A percentile compares a stretch with the other conserved stretches of the same genome.
phyloP scores from a whole-genome alignment of 495 filamentous ascomycete genomes.

The Glarea lozoyensis region DNA sequence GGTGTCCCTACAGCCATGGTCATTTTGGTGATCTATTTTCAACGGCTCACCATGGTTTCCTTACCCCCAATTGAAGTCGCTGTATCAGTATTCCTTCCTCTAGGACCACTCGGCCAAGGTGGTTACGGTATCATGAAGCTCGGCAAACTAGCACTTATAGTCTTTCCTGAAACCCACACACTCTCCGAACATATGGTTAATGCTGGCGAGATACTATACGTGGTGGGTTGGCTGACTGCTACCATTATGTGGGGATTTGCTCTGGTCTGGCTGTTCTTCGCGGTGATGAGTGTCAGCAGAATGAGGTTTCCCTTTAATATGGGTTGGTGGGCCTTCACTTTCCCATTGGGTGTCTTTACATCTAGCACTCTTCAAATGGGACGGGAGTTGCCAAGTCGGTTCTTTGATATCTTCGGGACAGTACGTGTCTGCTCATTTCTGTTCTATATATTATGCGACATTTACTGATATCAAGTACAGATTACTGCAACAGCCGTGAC shows the following conservation, averaged over 20 bases:
- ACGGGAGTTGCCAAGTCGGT: slow-evolving; percentile 37
- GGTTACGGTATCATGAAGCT: slow-evolving; percentile 49
- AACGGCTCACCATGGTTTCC: slow-evolving; percentile 47
- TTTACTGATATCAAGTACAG: neutral
- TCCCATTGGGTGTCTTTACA: slow-evolving; percentile 50
- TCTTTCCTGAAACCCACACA: slow-evolving; percentile 42
- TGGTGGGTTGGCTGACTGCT: slow-evolving; percentile 39
- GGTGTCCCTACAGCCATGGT: slow-evolving; percentile 46
- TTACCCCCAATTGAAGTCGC: slow-evolving; percentile 50
- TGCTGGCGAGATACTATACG: slow-evolving; percentile 44
- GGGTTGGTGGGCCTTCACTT: slow-evolving; percentile 62
- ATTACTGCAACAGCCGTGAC: neutral
- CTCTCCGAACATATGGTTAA: slow-evolving; percentile 22
- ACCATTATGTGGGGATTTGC: slow-evolving; percentile 54
- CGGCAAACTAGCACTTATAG: slow-evolving; percentile 36
- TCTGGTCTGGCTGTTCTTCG: slow-evolving; percentile 55
- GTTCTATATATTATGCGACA: neutral
- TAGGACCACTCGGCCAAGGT: slow-evolving; percentile 52
- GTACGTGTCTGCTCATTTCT: slow-evolving; percentile 27
- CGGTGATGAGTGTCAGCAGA: slow-evolving; percentile 31
- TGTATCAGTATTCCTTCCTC: slow-evolving; percentile 51
- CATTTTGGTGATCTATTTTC: slow-evolving; percentile 52
- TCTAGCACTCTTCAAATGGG: slow-evolving; percentile 38
- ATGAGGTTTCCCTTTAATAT: slow-evolving; percentile 54
- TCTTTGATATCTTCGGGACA: slow-evolving; percentile 45